A percentile compares a stretch with the other conserved stretches of the same genome.
Evolutionary conservation across 2,329 filamentous ascomycete genomes (phyloP).

Genomic region (Coniochaeta sp.): DNA sequence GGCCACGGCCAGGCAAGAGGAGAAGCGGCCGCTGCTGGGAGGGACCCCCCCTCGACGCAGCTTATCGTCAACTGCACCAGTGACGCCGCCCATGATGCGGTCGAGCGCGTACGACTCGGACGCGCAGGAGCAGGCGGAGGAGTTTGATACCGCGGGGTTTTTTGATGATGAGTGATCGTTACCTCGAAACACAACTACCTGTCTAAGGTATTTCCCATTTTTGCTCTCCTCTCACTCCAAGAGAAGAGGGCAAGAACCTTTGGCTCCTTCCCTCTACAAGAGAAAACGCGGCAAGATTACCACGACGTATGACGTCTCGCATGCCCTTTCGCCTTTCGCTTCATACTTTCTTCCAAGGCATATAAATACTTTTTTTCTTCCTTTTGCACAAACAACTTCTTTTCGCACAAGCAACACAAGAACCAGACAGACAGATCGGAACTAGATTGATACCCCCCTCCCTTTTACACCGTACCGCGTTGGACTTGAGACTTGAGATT

Average conservation of each 20-base stretch:
- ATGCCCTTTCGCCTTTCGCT: too few relatives aligned
- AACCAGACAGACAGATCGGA: not conserved
- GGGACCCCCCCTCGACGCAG: conserved; percentile 34
- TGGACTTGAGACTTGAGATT: not conserved
- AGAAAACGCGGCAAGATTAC: too few relatives aligned
- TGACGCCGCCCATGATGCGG: conserved; percentile 57
- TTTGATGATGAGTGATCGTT: conserved; percentile 39
- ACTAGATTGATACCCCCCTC: not conserved
- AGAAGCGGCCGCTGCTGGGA: conserved; percentile 28
- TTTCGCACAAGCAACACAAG: not conserved
- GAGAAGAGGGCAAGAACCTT: too few relatives aligned
- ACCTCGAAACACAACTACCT: not conserved
- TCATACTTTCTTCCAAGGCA: not conserved
- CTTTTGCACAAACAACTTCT: not conserved
- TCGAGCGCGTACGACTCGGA: conserved; percentile 53
- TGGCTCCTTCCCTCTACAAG: too few relatives aligned
- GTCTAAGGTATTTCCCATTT: too few relatives aligned
- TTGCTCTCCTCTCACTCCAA: too few relatives aligned
- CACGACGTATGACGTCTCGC: too few relatives aligned
- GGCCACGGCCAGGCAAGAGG: conserved; percentile 25
- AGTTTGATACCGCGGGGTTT: conserved; percentile 54
- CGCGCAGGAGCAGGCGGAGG: conserved; percentile 50
- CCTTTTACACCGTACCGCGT: not conserved
- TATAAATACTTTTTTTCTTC: not conserved
- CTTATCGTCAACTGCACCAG: conserved; percentile 27